Evolutionary conservation across 768 basidiomycete species (phyloP), one percentile per base, ranked within the genome.

Genomic region (Kwoniella shandongensis): DNA sequence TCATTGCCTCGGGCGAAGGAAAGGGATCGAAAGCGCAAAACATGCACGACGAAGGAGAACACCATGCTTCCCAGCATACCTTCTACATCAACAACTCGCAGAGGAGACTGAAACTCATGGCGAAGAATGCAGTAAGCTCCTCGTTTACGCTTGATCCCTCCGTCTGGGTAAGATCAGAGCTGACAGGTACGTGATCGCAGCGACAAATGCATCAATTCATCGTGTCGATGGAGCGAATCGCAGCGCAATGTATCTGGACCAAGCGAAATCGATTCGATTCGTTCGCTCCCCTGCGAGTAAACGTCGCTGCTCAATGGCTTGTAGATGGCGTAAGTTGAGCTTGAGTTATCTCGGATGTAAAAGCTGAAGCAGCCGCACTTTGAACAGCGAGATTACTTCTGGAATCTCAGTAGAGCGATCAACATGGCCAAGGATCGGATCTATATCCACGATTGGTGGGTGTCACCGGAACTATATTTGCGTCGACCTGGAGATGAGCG

Each of bases 381-480:
- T n/a, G n/a, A n/a, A 0, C 58, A 93, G 88, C 86, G 94, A 11
- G 94, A 99, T 75, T 99, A 99, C 72, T 94, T 91, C 78, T 99
- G 94, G 96, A 94, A 93, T 70, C 79, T 99, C 22, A 90, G 89
- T 22, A 83, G 90, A 38, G 94, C 94, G 0, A 86, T 99, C 44
- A 80, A 89, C 23, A 82, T 96, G 65, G 94, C 94, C 0, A 87
- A 86, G 73, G 87, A 91, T 67, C 81, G 79, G 42, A 91, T 96
- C 53, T 93, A 91, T 72, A 96, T 97, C 35, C 96, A 98, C 72
- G 94, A 94, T 77, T 97, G 94, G 94, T 98, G 94, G 96, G 67
- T 76, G 41, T 70, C 67, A 1, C 75, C 75, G 86, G 88, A 96
- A 74, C 77, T 96, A 39, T 85, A 88, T 61, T 77, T 98, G 75